Base-by-base conservation (phyloP, 2,329 filamentous ascomycete genomes). In the Hymenoscyphus scutula region DNA sequence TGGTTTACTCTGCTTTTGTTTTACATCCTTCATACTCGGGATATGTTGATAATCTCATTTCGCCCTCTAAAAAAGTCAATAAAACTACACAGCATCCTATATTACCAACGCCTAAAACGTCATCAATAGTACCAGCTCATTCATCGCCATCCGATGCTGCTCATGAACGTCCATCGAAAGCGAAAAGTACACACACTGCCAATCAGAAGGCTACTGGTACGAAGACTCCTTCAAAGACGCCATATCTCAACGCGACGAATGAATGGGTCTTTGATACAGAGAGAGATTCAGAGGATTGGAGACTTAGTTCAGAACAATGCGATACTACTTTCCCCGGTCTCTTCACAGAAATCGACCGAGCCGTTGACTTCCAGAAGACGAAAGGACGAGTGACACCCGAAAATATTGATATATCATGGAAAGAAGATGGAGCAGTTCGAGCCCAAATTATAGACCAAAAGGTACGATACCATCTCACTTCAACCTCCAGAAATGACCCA, bases 401-500 rank as follows among this genome's bases (percentile, higher is more conserved):
- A 25, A 66, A 69, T 45, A 57, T 64, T 13, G 67, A 68, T 51
- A 59, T 60, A n/a, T 59, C 61, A n/a, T 55, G 45, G 34, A 53
- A 53, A 25, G 56, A 41, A 6, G 25, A 57, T 13, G 66, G 64
- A 3, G 61, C 55, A n/a, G 57, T 67, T 27, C 53, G 63, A 17
- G 66, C 64, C 5, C 61, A 65, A 58, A 68, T 69, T 48, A 62
- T 62, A 37, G 66, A 68, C 56, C 61, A 68, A 19, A 63, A 69
- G 61, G 67, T 67, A 66, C 4, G 23, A 1, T 8, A 30, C 8
- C 51, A 10, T 56, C 53, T 11, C 7, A 32, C 5, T 13, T 3
- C 15, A 30, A 13, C 6, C 23, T 34, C 34, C 2, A 25, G 11
- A 19, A 13, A 6, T 7, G 4, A n/a, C 41, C 37, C 8, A 27